These are phyloP conservation scores for Chaetomium sp. DNA, from an alignment of 2,329 filamentous ascomycete genomes.

Conservation along the genomic window DNA sequence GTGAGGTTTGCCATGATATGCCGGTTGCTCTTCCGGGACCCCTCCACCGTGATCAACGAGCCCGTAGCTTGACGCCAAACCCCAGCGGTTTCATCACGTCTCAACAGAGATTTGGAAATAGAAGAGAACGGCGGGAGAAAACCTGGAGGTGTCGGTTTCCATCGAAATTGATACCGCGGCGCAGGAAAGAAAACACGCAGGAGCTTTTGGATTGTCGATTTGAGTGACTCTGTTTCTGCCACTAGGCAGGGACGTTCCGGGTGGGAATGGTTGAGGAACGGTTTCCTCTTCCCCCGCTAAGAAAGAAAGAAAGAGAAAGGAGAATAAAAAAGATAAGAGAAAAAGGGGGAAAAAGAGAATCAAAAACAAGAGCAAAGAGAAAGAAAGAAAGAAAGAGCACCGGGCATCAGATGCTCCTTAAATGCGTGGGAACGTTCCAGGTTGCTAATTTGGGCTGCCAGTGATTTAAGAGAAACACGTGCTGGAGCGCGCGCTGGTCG, in stretches of 20 bases:
- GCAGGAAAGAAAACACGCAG: not conserved
- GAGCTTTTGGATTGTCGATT: not conserved
- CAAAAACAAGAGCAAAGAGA: constrained; percentile 37
- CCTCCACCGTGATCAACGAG: not conserved
- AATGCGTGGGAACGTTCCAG: constrained; percentile 19
- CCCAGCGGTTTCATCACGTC: too few relatives aligned
- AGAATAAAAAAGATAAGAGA: constrained; percentile 35
- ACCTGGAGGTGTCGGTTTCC: not conserved
- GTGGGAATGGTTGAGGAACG: not conserved
- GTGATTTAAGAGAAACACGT: constrained; percentile 18
- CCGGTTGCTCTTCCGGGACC: not conserved
- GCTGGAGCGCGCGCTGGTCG: constrained; percentile 17
- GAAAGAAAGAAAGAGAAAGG: constrained; percentile 37
- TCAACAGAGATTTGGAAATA: not conserved
- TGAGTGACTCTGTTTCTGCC: not conserved
- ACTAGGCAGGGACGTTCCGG: not conserved
- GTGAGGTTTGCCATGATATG: not conserved
- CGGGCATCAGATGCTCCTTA: constrained; percentile 16
- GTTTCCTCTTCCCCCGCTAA: not conserved
- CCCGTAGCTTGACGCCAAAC: not conserved
- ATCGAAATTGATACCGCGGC: too few relatives aligned
- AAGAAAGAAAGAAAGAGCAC: constrained; percentile 37
- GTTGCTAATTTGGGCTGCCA: constrained; percentile 4
- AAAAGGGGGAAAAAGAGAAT: constrained; percentile 35
- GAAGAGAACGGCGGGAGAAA: not conserved